Base-by-base conservation (phyloP, 305 asterid species). In the Galium porrigens region DNA sequence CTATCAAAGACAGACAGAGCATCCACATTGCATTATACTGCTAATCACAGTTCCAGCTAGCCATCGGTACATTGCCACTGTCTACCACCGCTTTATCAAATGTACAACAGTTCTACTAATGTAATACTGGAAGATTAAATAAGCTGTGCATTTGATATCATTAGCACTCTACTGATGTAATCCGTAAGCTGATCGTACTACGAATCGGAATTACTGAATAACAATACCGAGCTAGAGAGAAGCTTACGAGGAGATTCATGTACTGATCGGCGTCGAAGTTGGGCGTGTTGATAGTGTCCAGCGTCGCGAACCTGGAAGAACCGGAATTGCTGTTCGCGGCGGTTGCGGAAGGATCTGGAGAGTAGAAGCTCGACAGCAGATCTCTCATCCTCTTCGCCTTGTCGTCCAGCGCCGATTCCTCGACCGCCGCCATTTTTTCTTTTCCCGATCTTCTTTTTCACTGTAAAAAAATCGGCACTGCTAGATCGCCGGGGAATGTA, bases 301-400 rank as follows among this genome's bases (percentile, higher is more conserved):
- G 70, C 5, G 89, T 84, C 11, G 99, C 95, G 58, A 84, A 92
- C 84, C 96, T 80, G 66, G 95, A 84, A 9, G 84, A 67, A 72
- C 84, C 12, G 37, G 63, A 32, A 27, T 58, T 60, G 72, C 68
- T 82, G 48, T 68, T 70, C 78, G 76, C 53, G 53, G 77, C 58
- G 54, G 79, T 51, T 76, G 57, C 18, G 18, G 87, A 77, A 46
- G 84, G 83, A 78, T 89, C 95, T 61, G 85, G 82, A 36, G 95
- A 79, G 72, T 92, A 92, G 77, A 85, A 92, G 73, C 96, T 92
- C 44, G 96, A 89, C 22, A 92, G 49, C 70, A 92, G 89, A 85
- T 92, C 96, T 75, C 99, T 84, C 95, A 85, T 89, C 75, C 94
- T 79, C 88, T 85, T 89, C 8, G 99, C 95, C 83, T 92, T 92